These are phyloP conservation scores for Neurospora intermedia DNA, from an alignment of 495 filamentous ascomycete species.

Conservation along the genomic window DNA sequence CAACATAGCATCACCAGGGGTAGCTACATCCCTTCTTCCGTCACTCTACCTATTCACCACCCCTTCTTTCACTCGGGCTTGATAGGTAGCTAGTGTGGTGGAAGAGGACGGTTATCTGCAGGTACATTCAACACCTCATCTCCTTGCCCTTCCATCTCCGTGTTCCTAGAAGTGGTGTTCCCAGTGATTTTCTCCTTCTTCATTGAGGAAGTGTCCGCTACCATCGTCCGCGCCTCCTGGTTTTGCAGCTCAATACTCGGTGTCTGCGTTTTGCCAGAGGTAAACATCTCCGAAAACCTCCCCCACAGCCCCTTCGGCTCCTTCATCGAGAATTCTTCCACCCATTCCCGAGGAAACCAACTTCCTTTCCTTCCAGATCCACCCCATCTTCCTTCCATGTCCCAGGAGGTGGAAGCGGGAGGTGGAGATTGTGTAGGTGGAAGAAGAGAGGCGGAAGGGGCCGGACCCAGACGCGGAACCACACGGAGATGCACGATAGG, in stretches of 20 bases:
- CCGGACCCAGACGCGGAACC: neutral
- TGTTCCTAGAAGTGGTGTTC: neutral
- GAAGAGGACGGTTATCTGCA: neutral
- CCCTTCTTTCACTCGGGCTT: neutral
- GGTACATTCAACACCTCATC: neutral
- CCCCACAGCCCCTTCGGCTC: neutral
- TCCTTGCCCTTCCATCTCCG: neutral
- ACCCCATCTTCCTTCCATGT: neutral
- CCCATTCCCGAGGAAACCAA: neutral
- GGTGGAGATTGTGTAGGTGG: neutral
- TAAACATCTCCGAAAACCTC: neutral
- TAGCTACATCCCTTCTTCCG: neutral
- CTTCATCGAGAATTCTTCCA: neutral
- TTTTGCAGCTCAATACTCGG: neutral
- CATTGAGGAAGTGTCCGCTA: neutral
- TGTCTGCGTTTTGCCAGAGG: neutral
- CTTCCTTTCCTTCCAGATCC: neutral
- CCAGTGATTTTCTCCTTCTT: neutral
- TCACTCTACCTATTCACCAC: neutral
- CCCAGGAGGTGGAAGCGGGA: neutral
- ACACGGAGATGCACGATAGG: neutral
- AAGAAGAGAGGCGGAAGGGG: neutral
- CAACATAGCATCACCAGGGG: neutral
- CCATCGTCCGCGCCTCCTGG: neutral
- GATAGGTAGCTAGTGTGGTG: neutral